A percentile compares a stretch with the other conserved stretches of the same genome.
Evolutionary conservation across 1,139 yeast species (phyloP).

Genomic region (Nakaseomyces glabratus): DNA sequence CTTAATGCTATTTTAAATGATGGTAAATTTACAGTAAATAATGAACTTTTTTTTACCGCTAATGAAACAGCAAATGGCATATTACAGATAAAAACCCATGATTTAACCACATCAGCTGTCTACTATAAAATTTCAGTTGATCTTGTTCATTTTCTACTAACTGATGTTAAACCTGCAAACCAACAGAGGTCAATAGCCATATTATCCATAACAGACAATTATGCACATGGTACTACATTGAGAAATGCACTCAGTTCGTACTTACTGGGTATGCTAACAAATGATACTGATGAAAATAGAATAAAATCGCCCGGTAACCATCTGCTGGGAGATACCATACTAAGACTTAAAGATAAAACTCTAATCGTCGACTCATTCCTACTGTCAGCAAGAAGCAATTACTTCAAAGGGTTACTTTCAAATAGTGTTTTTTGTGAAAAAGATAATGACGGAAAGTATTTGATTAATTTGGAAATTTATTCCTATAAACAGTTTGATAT

Average conservation of each 20-base stretch:
- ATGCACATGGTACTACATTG: conserved; percentile 16
- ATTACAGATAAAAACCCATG: background rate
- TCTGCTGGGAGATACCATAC: conserved; percentile 3
- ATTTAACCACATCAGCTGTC: conserved; percentile 5
- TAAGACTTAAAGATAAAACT: conserved; percentile 15
- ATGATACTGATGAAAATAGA: background rate
- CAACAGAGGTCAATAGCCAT: conserved; percentile 13
- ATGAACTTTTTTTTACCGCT: conserved; percentile 5
- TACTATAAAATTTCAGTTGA: conserved; percentile 8
- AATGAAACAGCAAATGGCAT: background rate
- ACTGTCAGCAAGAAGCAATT: conserved; percentile 9
- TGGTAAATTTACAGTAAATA: conserved; percentile 8
- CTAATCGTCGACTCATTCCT: conserved; percentile 54
- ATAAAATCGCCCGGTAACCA: no score
- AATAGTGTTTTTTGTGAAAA: background rate
- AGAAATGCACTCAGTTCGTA: conserved; percentile 9
- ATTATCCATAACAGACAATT: conserved; percentile 16
- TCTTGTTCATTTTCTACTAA: conserved; percentile 38
- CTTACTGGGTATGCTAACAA: background rate
- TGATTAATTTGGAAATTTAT: conserved; percentile 41
- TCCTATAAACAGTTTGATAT: conserved; percentile 39
- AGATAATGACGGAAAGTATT: conserved; percentile 11
- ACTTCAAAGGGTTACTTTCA: conserved; percentile 8
- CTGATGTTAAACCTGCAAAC: conserved; percentile 32
- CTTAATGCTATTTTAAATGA: conserved; percentile 8